phyloP scores from a whole-genome alignment of 768 basidiomycete genomes.

The Tylopilus balloui region DNA sequence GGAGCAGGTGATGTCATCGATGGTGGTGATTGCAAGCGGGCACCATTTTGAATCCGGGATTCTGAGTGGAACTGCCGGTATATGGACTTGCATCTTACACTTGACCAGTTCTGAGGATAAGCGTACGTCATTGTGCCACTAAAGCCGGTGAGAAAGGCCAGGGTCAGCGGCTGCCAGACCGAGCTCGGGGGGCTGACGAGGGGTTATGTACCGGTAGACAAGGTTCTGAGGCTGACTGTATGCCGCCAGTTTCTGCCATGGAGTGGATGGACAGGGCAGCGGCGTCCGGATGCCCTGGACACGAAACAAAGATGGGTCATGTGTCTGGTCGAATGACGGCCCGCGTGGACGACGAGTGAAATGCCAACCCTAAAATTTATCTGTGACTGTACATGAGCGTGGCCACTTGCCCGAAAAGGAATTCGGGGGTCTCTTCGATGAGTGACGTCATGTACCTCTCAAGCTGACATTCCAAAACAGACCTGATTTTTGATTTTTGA shows the following conservation, averaged over 20 bases:
- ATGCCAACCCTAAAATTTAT: too few relatives aligned
- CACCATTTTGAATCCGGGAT: slow-evolving; percentile 11
- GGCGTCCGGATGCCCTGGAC: too few relatives aligned
- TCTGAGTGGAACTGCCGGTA: slow-evolving; percentile 41
- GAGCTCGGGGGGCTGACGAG: slow-evolving; percentile 53
- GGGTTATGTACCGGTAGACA: slow-evolving; percentile 37
- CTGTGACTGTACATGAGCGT: too few relatives aligned
- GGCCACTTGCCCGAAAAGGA: slow-evolving; percentile 4
- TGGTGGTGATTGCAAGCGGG: slow-evolving; percentile 1
- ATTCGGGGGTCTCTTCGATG: slow-evolving; percentile 1
- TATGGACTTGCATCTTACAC: slow-evolving; percentile 49
- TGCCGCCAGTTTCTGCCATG: slow-evolving; percentile 82
- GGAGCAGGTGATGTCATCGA: slow-evolving; percentile 1
- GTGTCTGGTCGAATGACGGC: slow-evolving; percentile 35
- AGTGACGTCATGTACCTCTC: slow-evolving; percentile 27
- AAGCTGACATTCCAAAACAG: slow-evolving; percentile 18
- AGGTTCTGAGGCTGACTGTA: slow-evolving; percentile 68
- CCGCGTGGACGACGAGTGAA: slow-evolving; percentile 7
- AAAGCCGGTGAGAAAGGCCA: slow-evolving; percentile 75
- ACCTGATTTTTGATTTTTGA: slow-evolving; percentile 1
- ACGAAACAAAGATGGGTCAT: background rate
- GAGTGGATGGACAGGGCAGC: slow-evolving; percentile 24
- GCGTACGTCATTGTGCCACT: slow-evolving; percentile 15
- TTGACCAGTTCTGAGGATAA: slow-evolving; percentile 65
- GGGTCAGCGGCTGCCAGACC: slow-evolving; percentile 75